phyloP scores from a whole-genome alignment of 139 green algal species.

The Nannochloris sp. region DNA sequence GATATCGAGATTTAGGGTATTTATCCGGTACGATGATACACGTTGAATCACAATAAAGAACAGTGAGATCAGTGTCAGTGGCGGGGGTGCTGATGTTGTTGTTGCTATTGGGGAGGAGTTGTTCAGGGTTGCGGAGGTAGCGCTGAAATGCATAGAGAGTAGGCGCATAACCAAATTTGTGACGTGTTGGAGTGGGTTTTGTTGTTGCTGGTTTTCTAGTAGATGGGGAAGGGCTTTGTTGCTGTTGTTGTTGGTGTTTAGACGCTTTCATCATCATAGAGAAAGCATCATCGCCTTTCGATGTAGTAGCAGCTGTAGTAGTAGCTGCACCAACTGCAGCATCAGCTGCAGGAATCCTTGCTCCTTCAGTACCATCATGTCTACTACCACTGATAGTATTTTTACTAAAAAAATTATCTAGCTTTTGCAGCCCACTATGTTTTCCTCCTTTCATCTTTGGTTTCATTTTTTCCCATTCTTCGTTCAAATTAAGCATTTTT shows the following conservation, averaged over 20 bases:
- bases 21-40: constrained; percentile 53
- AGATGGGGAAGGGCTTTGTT: too few relatives aligned
- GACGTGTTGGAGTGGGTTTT: too few relatives aligned
- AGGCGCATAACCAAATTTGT: too few relatives aligned
- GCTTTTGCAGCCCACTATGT: neutral
- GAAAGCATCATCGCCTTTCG: too few relatives aligned
- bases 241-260: too few relatives aligned
- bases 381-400: neutral
- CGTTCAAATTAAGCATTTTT: neutral
- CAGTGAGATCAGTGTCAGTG: neutral
- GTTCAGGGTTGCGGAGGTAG: too few relatives aligned
- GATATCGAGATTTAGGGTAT: constrained; percentile 53
- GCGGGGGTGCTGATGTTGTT: too few relatives aligned
- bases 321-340: neutral
- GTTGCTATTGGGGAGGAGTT: too few relatives aligned
- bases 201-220: too few relatives aligned
- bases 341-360: neutral
- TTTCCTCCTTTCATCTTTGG: neutral
- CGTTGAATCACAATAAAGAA: constrained; percentile 27
- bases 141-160: too few relatives aligned
- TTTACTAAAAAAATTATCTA: neutral
- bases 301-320: too few relatives aligned
- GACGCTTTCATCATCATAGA: too few relatives aligned
- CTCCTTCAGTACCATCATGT: neutral
- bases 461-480: neutral